A percentile compares a stretch with the other conserved stretches of the same genome.
phyloP scores from a whole-genome alignment of 148 eudicot species.

The Diospyros kaki region DNA sequence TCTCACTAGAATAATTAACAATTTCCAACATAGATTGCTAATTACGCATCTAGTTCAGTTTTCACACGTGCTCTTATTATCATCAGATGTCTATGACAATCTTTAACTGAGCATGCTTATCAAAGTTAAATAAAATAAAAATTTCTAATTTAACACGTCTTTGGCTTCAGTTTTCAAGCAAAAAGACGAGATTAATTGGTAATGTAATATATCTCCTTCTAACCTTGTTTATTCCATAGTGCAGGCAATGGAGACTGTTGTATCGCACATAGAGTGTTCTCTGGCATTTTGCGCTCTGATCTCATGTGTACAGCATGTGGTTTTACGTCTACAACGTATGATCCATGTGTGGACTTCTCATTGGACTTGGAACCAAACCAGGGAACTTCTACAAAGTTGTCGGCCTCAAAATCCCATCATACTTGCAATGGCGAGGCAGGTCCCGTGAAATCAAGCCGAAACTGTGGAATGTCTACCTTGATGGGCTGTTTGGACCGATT shows the following conservation, averaged over 20 bases:
- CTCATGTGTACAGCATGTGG: slow-evolving; percentile 85
- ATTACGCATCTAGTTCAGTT: neutral
- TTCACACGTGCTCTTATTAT: neutral
- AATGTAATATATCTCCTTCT: neutral
- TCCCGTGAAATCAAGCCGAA: slow-evolving; percentile 23
- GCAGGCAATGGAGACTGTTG: slow-evolving; percentile 80
- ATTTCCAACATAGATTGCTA: neutral
- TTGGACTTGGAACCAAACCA: slow-evolving; percentile 62
- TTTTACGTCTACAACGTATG: slow-evolving; percentile 75
- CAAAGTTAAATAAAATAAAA: neutral
- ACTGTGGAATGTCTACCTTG: slow-evolving; percentile 36
- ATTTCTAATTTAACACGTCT: neutral
- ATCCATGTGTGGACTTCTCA: slow-evolving; percentile 75
- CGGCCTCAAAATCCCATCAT: slow-evolving; percentile 37
- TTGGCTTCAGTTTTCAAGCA: neutral
- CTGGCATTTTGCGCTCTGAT: slow-evolving; percentile 72
- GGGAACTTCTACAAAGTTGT: slow-evolving; percentile 24
- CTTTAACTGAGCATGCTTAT: neutral
- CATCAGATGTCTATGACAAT: neutral
- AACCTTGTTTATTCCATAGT: slow-evolving; percentile 9
- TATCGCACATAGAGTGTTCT: slow-evolving; percentile 75
- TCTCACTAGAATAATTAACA: neutral
- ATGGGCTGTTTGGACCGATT: slow-evolving; percentile 69
- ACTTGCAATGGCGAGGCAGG: slow-evolving; percentile 40
- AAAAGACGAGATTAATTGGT: neutral